Conservation (phyloP, 2,329 filamentous ascomycete genomes). For the Aspergillus tanneri region DNA sequence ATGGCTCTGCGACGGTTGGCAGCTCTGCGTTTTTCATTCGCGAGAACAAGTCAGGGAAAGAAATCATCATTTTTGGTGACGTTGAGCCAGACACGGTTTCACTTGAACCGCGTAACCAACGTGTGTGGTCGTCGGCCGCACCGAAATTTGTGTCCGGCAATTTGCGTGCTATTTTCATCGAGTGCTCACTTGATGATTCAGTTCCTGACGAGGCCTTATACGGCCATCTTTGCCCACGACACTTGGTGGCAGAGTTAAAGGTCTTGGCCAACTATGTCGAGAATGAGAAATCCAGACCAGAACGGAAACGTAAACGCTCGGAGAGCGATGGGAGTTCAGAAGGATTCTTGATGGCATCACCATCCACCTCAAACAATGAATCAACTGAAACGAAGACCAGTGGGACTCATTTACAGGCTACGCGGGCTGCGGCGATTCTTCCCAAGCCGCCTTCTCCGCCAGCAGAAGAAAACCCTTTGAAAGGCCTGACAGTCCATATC, state of each 20-base stretch:
- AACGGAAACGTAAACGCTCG: slow-evolving; percentile 45
- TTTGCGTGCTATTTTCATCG: slow-evolving; percentile 83
- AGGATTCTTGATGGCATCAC: too few species aligned
- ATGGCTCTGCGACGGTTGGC: slow-evolving; percentile 51
- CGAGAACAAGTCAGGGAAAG: slow-evolving; percentile 65
- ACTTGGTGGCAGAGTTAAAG: slow-evolving; percentile 75
- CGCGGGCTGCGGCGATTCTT: too few species aligned
- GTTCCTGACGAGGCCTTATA: slow-evolving; percentile 76
- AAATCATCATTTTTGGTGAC: slow-evolving; percentile 92
- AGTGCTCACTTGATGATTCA: slow-evolving; percentile 87
- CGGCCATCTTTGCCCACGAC: slow-evolving; percentile 82
- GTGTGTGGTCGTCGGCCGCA: slow-evolving; percentile 84
- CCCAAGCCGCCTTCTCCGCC: too few species aligned
- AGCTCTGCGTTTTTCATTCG: slow-evolving; percentile 93
- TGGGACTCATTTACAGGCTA: too few species aligned
- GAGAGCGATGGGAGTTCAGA: too few species aligned
- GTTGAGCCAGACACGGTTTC: slow-evolving; percentile 90
- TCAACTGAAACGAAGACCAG: too few species aligned
- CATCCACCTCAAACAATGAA: too few species aligned
- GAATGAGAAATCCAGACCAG: slow-evolving; percentile 44
- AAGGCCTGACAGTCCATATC: slow-evolving; percentile 75
- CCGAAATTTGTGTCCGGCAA: slow-evolving; percentile 73
- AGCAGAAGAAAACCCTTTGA: slow-evolving; percentile 52
- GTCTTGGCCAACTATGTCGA: slow-evolving; percentile 69
- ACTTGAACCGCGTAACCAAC: slow-evolving; percentile 73